Evolutionary conservation across 495 filamentous ascomycete species (phyloP), one percentile per base, ranked within the genome.

Genomic region (Xylaria intraflava): DNA sequence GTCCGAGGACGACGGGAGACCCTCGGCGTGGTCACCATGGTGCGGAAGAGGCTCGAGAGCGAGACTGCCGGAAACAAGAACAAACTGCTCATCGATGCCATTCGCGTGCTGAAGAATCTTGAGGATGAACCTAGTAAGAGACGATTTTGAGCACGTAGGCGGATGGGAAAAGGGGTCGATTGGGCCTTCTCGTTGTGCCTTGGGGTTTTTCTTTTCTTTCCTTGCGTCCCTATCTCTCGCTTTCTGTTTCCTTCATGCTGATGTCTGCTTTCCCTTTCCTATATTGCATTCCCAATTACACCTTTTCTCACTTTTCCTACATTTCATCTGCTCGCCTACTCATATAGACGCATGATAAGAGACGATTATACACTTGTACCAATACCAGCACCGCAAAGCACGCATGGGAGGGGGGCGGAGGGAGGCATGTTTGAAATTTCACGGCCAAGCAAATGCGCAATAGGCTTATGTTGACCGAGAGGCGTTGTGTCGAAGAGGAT

Each of bases 21-120:
- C 24, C 60, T 54, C 23, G 64, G 67, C 8, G 72, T 75, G 6
- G 62, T 76, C 36, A 57, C 64, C 1, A 57, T 75, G 53, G 72
- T 73, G 35, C 58, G 65, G 16, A 64, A 64, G 12, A 56, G 62
- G 45, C 61, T 78, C 47, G 72, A 74, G 57, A 58, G 46, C 26
- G 73, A 74, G 38, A 72, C 66, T 12, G 45, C 69, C 14, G 72
- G 73, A 14, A 55, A 61, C 40, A 59, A 64, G 40, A 73, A 55
- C 51, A 61, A 67, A 44, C 56, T 77, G 35, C 72, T 70, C 43
- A 66, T 75, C 42, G 74, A 78, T 43, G 70, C 74, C 5, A 61
- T 74, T 16, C 57, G 66, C 17, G 72, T 75, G 43, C 46, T 78
- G 52, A 68, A 62, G 56, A 73, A 65, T 43, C 57, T 78, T 36